These are phyloP conservation scores for Scytalidium sp. DNA, from an alignment of 2,329 filamentous ascomycete genomes.

Conservation along the genomic window DNA sequence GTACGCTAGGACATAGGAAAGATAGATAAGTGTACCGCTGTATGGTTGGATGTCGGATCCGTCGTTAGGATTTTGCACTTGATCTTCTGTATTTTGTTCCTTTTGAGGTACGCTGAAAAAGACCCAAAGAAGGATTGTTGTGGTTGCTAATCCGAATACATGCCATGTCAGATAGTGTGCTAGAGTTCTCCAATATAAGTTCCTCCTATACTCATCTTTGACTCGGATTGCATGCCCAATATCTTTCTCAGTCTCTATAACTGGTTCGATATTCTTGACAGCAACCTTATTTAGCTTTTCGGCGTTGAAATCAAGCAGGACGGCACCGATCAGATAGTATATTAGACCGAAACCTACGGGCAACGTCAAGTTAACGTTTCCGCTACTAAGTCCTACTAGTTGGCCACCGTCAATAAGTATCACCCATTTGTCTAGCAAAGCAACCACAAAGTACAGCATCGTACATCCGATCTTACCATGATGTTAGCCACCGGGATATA, in stretches of 20 bases:
- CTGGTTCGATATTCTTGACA: slow-evolving; percentile 37
- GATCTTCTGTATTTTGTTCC: slow-evolving; percentile 20
- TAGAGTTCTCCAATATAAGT: slow-evolving; percentile 48
- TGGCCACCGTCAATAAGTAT: slow-evolving; percentile 42
- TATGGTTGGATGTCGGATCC: no score
- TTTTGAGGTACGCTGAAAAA: slow-evolving; percentile 39
- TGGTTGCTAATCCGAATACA: slow-evolving; percentile 49
- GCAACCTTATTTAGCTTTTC: slow-evolving; percentile 43
- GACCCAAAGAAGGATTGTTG: slow-evolving; percentile 46
- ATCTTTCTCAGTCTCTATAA: slow-evolving; percentile 40
- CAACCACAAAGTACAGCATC: slow-evolving; percentile 51
- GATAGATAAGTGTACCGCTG: slow-evolving; percentile 12
- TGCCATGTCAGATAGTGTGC: slow-evolving; percentile 46
- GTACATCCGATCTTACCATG: slow-evolving; percentile 37
- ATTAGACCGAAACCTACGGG: slow-evolving; percentile 52
- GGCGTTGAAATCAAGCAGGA: slow-evolving; percentile 53
- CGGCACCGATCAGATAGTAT: slow-evolving; percentile 55
- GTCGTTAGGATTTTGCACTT: background rate
- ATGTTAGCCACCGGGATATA: no score
- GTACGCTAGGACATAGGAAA: slow-evolving; percentile 18
- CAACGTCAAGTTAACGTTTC: slow-evolving; percentile 29
- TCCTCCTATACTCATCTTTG: slow-evolving; percentile 23
- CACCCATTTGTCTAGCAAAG: slow-evolving; percentile 54
- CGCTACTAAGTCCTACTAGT: slow-evolving; percentile 34
- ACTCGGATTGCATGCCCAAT: slow-evolving; percentile 31